Evolutionary conservation across 2,329 filamentous ascomycete genomes (phyloP), one percentile per base, ranked within the genome.

Genomic region (Zymoseptoria passerinii): DNA sequence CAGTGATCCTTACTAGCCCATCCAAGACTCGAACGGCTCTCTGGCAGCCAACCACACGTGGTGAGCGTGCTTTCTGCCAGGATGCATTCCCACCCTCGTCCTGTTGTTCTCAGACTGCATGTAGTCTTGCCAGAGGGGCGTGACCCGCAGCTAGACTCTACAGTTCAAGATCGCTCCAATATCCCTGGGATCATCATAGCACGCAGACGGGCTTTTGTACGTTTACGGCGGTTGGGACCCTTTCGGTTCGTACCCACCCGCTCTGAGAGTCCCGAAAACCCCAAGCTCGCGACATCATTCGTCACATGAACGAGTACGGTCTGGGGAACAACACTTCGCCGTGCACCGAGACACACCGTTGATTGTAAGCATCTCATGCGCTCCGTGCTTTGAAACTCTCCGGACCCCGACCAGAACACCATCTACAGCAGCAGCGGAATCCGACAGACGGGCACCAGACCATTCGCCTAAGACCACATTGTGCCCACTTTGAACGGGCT

Each of bases 111-210:
- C 66, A 66, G 64, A 64, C 65, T 67, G 64, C 64, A 68, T 68
- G 66, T 69, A 68, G 67, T 67, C 67, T 63, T 68, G 66, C 61
- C 55, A 61, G 65, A 68, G 63, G 65, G 65, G 64, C 62, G 59
- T 61, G 57, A 65, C 61, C 64, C 61, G 63, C 65, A 58, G 55
- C 57, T 50, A 57, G 53, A 59, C 57, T 63, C 58, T 62, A 63
- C 63, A 59, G 55, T 57, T 62, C 57, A 59, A 54, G 61, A 64
- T 66, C 61, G 65, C 60, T 64, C 63, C 61, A 62, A 60, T 54
- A 61, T 61, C 59, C 62, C 59, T 44, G 63, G 60, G 63, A 63
- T 63, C 60, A 57, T 57, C 61, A 65, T 59, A 62, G 64, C 53
- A 61, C 56, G 56, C 68, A 58, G 61, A 55, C 65, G 62, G 65